A percentile compares a stretch with the other conserved stretches of the same genome.
Evolutionary conservation across 2,329 filamentous ascomycete species (phyloP).

Genomic region (Incumbomyces delicatus): DNA sequence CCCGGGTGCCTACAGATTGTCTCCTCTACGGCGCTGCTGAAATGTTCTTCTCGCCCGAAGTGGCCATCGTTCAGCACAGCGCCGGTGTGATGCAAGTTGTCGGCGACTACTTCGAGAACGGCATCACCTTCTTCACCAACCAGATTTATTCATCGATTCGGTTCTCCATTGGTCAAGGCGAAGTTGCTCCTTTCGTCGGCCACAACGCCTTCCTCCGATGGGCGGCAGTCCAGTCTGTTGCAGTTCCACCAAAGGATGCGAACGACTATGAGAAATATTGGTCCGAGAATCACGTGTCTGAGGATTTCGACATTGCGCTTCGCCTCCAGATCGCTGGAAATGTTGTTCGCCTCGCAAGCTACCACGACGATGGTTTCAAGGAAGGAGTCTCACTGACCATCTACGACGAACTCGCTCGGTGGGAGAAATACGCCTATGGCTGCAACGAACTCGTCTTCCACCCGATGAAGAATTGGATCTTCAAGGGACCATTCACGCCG

Average conservation of each 20-base stretch:
- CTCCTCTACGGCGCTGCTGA: slow-evolving; percentile 58
- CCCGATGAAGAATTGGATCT: slow-evolving; percentile 62
- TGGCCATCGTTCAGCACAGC: slow-evolving; percentile 60
- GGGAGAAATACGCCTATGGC: slow-evolving; percentile 80
- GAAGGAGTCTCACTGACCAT: slow-evolving; percentile 75
- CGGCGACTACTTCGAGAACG: slow-evolving; percentile 62
- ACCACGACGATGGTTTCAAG: slow-evolving; percentile 59
- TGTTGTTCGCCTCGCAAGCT: slow-evolving; percentile 57
- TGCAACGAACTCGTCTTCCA: slow-evolving; percentile 75
- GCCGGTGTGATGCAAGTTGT: slow-evolving; percentile 68
- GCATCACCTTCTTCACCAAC: slow-evolving; percentile 68
- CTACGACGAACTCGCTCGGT: slow-evolving; percentile 71
- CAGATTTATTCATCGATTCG: slow-evolving; percentile 64
- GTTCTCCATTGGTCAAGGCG: slow-evolving; percentile 60
- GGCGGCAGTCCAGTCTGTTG: slow-evolving; percentile 49
- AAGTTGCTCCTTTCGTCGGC: slow-evolving; percentile 64
- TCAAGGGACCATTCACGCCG: slow-evolving; percentile 66
- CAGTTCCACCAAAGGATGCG: slow-evolving; percentile 37
- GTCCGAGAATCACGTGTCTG: slow-evolving; percentile 64
- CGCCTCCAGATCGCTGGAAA: slow-evolving; percentile 60
- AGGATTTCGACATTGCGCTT: slow-evolving; percentile 67
- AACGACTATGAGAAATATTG: slow-evolving; percentile 58
- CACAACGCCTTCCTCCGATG: slow-evolving; percentile 68
- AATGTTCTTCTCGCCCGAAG: slow-evolving; percentile 59
- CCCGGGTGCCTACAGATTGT: slow-evolving; percentile 57